phyloP scores from a whole-genome alignment of 2,329 filamentous ascomycete genomes.

The Coniosporium tulheliwenetii region DNA sequence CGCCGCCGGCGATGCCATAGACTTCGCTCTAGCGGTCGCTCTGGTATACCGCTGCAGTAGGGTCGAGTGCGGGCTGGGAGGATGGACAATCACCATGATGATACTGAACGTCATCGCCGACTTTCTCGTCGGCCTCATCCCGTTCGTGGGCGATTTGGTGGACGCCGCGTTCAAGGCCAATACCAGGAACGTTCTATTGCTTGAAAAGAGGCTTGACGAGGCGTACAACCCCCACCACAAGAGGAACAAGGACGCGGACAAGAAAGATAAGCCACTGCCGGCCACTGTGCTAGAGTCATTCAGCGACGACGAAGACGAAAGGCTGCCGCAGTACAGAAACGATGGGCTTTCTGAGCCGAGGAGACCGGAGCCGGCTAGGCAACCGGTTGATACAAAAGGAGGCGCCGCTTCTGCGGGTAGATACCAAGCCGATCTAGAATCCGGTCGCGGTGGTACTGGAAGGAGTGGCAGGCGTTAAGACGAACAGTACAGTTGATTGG shows the following conservation, averaged over 20 bases:
- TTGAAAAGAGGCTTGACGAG: slow-evolving; percentile 52
- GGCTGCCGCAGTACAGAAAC: neutral
- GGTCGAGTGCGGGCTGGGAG: slow-evolving; percentile 62
- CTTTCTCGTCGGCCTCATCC: slow-evolving; percentile 57
- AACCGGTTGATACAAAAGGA: neutral
- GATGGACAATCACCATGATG: slow-evolving; percentile 51
- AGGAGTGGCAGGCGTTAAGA: no score
- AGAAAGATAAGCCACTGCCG: slow-evolving; percentile 17
- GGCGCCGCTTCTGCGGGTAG: neutral
- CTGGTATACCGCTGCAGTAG: slow-evolving; percentile 58
- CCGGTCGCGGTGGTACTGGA: no score
- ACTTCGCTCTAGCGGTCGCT: slow-evolving; percentile 58
- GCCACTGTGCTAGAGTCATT: slow-evolving; percentile 32
- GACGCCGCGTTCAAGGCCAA: slow-evolving; percentile 64
- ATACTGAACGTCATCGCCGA: slow-evolving; percentile 63
- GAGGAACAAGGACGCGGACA: slow-evolving; percentile 6
- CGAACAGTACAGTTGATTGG: no score
- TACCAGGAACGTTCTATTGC: slow-evolving; percentile 55
- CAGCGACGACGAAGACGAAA: slow-evolving; percentile 20
- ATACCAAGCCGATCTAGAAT: no score
- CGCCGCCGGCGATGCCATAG: slow-evolving; percentile 58
- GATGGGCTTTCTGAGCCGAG: neutral
- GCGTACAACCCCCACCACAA: slow-evolving; percentile 37
- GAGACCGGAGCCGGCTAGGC: neutral
- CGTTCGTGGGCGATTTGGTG: slow-evolving; percentile 58